Percentiles rank a stretch among this genome's conserved stretches.
Conservation (phyloP, 1,139 yeast species). For the Magnusiomyces tetraspermus region DNA sequence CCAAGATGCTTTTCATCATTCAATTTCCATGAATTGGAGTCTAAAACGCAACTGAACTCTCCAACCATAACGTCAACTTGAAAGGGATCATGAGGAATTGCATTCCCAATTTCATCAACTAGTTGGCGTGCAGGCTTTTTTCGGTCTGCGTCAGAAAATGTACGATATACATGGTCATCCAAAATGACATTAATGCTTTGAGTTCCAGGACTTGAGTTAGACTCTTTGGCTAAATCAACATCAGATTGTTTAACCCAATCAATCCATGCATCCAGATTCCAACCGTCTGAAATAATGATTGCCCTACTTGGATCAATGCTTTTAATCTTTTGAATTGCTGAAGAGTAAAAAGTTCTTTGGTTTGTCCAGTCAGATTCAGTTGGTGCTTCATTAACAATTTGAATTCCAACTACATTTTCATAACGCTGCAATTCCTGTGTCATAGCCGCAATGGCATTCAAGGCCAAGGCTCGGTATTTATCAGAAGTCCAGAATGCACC, state of each 20-base stretch:
- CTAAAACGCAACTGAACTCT: slow-evolving; percentile 84
- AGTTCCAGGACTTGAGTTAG: slow-evolving; percentile 14
- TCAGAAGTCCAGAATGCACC: slow-evolving; percentile 58
- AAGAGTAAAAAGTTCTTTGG: slow-evolving; percentile 50
- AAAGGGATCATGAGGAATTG: slow-evolving; percentile 43
- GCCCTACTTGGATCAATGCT: slow-evolving; percentile 50
- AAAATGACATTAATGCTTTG: slow-evolving; percentile 52
- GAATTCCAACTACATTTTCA: slow-evolving; percentile 73
- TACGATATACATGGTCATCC: slow-evolving; percentile 80
- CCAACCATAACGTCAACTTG: slow-evolving; percentile 74
- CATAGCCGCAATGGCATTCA: slow-evolving; percentile 48
- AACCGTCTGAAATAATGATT: slow-evolving; percentile 79
- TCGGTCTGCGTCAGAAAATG: slow-evolving; percentile 71
- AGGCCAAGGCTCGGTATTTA: slow-evolving; percentile 38
- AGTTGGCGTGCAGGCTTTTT: slow-evolving; percentile 55
- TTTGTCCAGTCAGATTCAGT: slow-evolving; percentile 40
- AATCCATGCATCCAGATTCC: slow-evolving; percentile 82
- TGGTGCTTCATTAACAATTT: slow-evolving; percentile 76
- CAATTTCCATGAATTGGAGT: slow-evolving; percentile 61
- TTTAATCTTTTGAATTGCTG: slow-evolving; percentile 56
- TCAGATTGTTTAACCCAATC: slow-evolving; percentile 49
- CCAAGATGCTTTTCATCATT: slow-evolving; percentile 27
- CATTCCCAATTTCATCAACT: slow-evolving; percentile 33
- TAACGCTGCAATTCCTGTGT: slow-evolving; percentile 47
- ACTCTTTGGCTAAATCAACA: slow-evolving; percentile 23